Evolutionary conservation across 2,329 filamentous ascomycete species (phyloP).

Genomic region (Pyrenochaeta sp.): DNA sequence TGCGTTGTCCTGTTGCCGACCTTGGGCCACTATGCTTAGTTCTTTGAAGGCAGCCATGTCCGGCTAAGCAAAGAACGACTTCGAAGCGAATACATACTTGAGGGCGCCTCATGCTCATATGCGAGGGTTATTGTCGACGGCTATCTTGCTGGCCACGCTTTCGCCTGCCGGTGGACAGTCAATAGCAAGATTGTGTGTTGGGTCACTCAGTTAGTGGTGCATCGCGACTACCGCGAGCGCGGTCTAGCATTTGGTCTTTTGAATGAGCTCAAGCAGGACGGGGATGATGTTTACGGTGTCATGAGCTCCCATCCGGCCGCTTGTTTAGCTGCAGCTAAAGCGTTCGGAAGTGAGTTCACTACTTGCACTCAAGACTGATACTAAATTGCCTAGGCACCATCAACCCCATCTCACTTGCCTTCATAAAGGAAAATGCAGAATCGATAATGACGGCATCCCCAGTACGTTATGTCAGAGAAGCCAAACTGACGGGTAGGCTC

Average conservation of each 20-base stretch:
- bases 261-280: slow-evolving; percentile 33
- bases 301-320: slow-evolving; percentile 52
- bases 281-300: slow-evolving; percentile 48
- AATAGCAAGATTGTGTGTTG: slow-evolving; percentile 46
- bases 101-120: slow-evolving; percentile 36
- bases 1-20: slow-evolving; percentile 11
- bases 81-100: slow-evolving; percentile 33
- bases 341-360: slow-evolving; percentile 37
- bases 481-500: slow-evolving; percentile 47
- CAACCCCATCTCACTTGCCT: slow-evolving; percentile 29
- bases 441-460: slow-evolving; percentile 47
- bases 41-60: slow-evolving; percentile 16
- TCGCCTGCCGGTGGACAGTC: slow-evolving; percentile 47
- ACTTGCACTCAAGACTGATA: slow-evolving; percentile 2
- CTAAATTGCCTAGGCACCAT: slow-evolving; percentile 27
- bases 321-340: slow-evolving; percentile 41
- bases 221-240: slow-evolving; percentile 45
- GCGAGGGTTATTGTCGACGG: slow-evolving; percentile 43
- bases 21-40: slow-evolving; percentile 6
- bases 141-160: slow-evolving; percentile 28
- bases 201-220: slow-evolving; percentile 54
- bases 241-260: slow-evolving; percentile 48
- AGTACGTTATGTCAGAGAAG: slow-evolving; percentile 49
- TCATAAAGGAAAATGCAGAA: slow-evolving; percentile 37
- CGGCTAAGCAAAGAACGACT: slow-evolving; percentile 27